Base-by-base conservation (phyloP, 805 yeast species). In the Dipodascopsis tothii region DNA sequence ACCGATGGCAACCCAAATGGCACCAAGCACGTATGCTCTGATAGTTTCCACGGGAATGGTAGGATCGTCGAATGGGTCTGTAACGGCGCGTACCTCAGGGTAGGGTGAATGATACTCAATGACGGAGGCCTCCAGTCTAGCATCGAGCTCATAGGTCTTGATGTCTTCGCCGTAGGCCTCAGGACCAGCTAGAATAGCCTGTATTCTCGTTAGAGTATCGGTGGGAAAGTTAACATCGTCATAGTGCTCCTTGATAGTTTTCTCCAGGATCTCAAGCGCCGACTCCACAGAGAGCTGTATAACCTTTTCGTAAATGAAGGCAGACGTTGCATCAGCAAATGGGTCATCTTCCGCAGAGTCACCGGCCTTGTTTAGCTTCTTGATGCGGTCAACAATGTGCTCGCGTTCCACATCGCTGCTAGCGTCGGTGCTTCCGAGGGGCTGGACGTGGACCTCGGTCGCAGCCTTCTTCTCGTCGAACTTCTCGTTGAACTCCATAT, bases 41-140 rank as follows among this genome's bases (percentile, higher is more conserved):
- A 75, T 51, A 4, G 81, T 77, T 45, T 74, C 77, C 27, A 67
- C 70, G 0, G 77, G 75, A 30, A 70, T 46, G 2, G 51, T 37
- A 1, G 72, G 71, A 46, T 78, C 77, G 66, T 56, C 73, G 67
- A 57, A 79, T 11, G 77, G 72, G 11, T 76, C 78, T 6, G 76
- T 77, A 17, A 80, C 72, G 6, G 83, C 76, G 32, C 84, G 61
- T n/a, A 78, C 80, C 54, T 79, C 84, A 1, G 82, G 80, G 49
- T 77, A 77, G 2, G 82, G 81, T 3, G 80, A 73, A 56, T 68
- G 69, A 50, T 54, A 57, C 32, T 44, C 38, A 30, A 60, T 62
- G 36, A 73, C 52, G 25, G 67, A 67, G 5, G 76, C 76, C 46
- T 71, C 70, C 25, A 67, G 56, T 45, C 61, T 63, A 25, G 63